Conservation (phyloP, 2,329 filamentous ascomycete species). For the Calonectria hongkongensis region DNA sequence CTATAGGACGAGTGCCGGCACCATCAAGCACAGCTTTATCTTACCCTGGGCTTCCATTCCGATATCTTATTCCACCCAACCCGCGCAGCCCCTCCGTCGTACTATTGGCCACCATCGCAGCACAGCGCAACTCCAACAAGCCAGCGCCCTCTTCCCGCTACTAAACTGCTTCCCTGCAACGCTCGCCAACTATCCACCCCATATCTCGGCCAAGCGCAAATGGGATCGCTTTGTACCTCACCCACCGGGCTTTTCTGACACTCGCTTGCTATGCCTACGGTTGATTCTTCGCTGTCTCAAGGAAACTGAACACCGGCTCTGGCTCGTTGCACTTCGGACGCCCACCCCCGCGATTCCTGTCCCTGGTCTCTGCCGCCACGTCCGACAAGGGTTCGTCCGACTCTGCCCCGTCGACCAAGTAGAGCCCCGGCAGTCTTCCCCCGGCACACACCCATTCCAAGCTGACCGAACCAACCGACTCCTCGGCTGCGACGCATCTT, state of each 20-base stretch:
- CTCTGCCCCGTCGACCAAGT: slow-evolving; percentile 33
- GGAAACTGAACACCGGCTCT: slow-evolving; percentile 4
- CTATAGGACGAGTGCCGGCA: slow-evolving; percentile 7
- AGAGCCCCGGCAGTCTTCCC: slow-evolving; percentile 29
- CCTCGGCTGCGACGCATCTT: slow-evolving; percentile 25
- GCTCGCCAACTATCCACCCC: not conserved
- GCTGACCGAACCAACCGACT: slow-evolving; percentile 32
- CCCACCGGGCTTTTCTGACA: slow-evolving; percentile 26
- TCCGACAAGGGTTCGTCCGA: slow-evolving; percentile 38
- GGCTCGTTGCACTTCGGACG: slow-evolving; percentile 15
- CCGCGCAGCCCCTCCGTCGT: slow-evolving; percentile 5
- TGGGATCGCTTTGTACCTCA: slow-evolving; percentile 28
- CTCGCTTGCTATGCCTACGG: slow-evolving; percentile 14
- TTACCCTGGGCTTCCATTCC: slow-evolving; percentile 4
- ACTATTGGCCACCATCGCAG: not conserved
- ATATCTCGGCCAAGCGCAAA: slow-evolving; percentile 35
- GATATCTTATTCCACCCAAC: slow-evolving; percentile 17
- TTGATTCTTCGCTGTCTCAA: slow-evolving; percentile 7
- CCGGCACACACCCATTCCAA: slow-evolving; percentile 32
- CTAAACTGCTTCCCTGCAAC: not conserved
- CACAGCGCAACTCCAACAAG: slow-evolving; percentile 1
- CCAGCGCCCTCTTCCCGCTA: slow-evolving; percentile 8
- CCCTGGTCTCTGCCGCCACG: slow-evolving; percentile 24
- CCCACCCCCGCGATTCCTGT: slow-evolving; percentile 22
- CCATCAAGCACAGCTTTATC: slow-evolving; percentile 5